Percentiles rank a stretch among this genome's conserved stretches.
These are phyloP conservation scores for Apophysomyces variabilis DNA, from an alignment of 371 early-diverging fungal species.

Conservation along the genomic window DNA sequence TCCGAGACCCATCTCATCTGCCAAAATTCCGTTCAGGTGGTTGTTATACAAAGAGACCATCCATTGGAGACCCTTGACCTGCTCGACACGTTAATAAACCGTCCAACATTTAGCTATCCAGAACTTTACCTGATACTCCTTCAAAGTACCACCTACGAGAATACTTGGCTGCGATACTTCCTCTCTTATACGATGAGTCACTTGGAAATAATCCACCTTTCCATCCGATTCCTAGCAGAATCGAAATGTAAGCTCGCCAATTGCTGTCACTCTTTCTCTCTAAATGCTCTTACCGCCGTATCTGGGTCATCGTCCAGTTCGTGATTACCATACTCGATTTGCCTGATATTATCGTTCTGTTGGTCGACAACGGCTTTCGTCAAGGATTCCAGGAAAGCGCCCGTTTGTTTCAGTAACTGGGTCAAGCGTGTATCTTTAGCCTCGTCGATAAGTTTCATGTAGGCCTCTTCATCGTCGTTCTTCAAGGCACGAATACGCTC, in stretches of 20 bases:
- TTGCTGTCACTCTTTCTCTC: constrained; percentile 33
- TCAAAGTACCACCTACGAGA: constrained; percentile 89
- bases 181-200: constrained; percentile 89
- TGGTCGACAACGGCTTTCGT: constrained; percentile 75
- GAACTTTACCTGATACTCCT: constrained; percentile 88
- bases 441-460: constrained; percentile 91
- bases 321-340: constrained; percentile 29
- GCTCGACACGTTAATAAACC: not conserved
- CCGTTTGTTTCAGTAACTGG: constrained; percentile 90
- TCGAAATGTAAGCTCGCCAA: not conserved
- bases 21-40: constrained; percentile 95
- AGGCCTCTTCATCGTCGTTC: constrained; percentile 95
- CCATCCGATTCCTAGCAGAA: constrained; percentile 39
- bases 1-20: constrained; percentile 99
- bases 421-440: constrained; percentile 95
- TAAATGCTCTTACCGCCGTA: constrained; percentile 40
- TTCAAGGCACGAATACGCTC: constrained; percentile 95
- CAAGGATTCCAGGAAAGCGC: constrained; percentile 80
- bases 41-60: constrained; percentile 98
- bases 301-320: constrained; percentile 17
- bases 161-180: constrained; percentile 81
- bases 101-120: not conserved
- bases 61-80: constrained; percentile 97
- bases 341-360: constrained; percentile 62
- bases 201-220: constrained; percentile 84